Base-by-base conservation (phyloP, 1,284 basidiomycete genomes). In the Meripilus lineatus region DNA sequence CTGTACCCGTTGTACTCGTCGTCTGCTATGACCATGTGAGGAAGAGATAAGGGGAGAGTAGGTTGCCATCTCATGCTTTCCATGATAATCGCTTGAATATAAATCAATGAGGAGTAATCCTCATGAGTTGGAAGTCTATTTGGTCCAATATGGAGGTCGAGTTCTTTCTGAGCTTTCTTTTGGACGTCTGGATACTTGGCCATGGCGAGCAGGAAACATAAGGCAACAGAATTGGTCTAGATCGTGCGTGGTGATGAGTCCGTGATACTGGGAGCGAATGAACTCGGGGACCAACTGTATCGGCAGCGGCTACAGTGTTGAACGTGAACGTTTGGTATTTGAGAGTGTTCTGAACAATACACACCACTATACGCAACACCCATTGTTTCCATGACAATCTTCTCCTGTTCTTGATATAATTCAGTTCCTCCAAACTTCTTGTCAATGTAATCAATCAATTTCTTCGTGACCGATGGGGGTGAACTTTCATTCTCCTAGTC, bases 91-190 rank as follows among this genome's bases (percentile, higher is more conserved):
- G 41, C 41, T 6, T 34, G 41, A 36, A 32, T 34, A 24, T 22
- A 36, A 11, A 28, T 14, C 14, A 43, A 25, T 10, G 18, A 14
- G 13, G 32, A 32, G 21, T 36, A 43, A 18, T 43, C 33, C 11
- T 20, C 18, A 15, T 23, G 37, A 21, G 35, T 34, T 2, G 49
- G 50, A n/a, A 55, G 39, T n/a, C 51, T 41, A n/a, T 48, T 42
- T 4, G 33, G 41, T 17, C 54, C 50, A 2, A 55, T 36, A 15
- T 54, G 38, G 1, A 34, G n/a, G 35, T 64, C 62, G 8, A 63
- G 41, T 46, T 65, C 61, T 2, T 46, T 43, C 26, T 63, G 64
- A 5, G 56, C 54, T 32, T 49, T 51, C 5, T 21, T 15, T 36
- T 52, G 52, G 15, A 43, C 22, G 15, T 43, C 41, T 5, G 17